Evolutionary conservation across 139 green algal species (phyloP), one percentile per base, ranked within the genome.

Genomic region (Parachlorella kessleri): DNA sequence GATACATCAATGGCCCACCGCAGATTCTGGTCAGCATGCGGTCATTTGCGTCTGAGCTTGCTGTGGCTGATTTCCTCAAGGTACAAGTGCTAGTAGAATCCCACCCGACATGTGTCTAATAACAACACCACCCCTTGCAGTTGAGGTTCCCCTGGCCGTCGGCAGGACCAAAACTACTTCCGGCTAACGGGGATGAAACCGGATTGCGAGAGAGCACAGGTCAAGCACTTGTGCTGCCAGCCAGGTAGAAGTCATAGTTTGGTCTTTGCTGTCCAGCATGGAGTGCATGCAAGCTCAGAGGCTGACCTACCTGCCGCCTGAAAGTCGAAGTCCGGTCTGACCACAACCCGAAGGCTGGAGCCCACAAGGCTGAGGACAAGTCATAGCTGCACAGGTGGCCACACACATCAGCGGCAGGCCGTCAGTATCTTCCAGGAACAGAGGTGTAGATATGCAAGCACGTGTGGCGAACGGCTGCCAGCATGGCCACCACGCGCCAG

Each of bases 341-440:
- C 76, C 64, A 75, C 26, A 66, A 63, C 40, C 75, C 75, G 28
- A 79, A 81, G 36, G 79, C 39, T 5, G 81, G 81, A n/a, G 70
- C 76, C 2, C 67, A 72, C 21, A 86, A 37, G 33, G 83, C 28
- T 6, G 68, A 55, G 55, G 64, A 42, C 0, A 86, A 55, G 67
- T 85, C 80, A 35, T 85, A 85, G 66, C 33, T 37, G 53, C 42
- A 72, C 3, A 37, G 48, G 14, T 14, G 14, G 21, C 14, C 14
- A 59, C n/a, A n/a, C n/a, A n/a, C n/a, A n/a, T n/a, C n/a, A 18
- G 48, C 14, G 48, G 48, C 48, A 59, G 48, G 48, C 48, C 14
- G 48, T 14, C 21, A 18, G 21, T 14, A 18, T 14, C 48, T 28
- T 59, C 48, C 48, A 59, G 14, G 14, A 18, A 28, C 21, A 59